These are phyloP conservation scores for Ophiocordyceps robertsii DNA, from an alignment of 2,329 filamentous ascomycete species.

Conservation along the genomic window DNA sequence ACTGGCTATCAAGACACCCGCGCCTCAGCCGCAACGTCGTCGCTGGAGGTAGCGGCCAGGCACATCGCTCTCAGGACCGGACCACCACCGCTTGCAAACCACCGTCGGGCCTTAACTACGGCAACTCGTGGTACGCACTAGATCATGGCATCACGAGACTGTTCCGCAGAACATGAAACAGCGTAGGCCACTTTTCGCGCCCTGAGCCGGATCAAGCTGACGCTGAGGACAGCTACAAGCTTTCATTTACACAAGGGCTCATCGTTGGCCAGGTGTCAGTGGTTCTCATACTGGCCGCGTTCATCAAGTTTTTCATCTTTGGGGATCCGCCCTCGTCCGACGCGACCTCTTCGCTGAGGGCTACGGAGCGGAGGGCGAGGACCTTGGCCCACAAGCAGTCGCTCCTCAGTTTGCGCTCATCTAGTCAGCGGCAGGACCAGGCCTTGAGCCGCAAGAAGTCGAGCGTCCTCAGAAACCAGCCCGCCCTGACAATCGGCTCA, in stretches of 20 bases:
- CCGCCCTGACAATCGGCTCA: constrained; percentile 75
- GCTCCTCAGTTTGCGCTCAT: constrained; percentile 46
- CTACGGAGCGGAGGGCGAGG: constrained; percentile 58
- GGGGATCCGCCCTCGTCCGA: constrained; percentile 82
- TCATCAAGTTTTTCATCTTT: constrained; percentile 99
- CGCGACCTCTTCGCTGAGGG: constrained; percentile 61
- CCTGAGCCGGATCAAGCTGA: not conserved
- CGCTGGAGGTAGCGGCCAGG: too few relatives aligned
- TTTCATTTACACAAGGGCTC: constrained; percentile 89
- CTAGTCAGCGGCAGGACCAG: constrained; percentile 25
- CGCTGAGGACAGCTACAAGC: constrained; percentile 27
- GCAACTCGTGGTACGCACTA: too few relatives aligned
- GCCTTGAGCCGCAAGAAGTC: constrained; percentile 51
- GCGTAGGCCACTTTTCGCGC: not conserved
- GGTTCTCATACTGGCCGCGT: constrained; percentile 77
- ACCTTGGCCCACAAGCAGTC: constrained; percentile 67
- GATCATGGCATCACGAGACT: not conserved
- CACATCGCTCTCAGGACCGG: too few relatives aligned
- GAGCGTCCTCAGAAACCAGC: constrained; percentile 58
- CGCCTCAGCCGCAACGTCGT: too few relatives aligned
- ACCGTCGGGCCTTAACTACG: too few relatives aligned
- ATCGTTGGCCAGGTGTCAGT: constrained; percentile 88
- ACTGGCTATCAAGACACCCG: too few relatives aligned
- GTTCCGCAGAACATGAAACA: not conserved
- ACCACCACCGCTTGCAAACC: too few relatives aligned